Percentiles rank a stretch among this genome's conserved stretches.
Evolutionary conservation across 164 flowering plant species (phyloP).

Genomic region (Berberis thunbergii): DNA sequence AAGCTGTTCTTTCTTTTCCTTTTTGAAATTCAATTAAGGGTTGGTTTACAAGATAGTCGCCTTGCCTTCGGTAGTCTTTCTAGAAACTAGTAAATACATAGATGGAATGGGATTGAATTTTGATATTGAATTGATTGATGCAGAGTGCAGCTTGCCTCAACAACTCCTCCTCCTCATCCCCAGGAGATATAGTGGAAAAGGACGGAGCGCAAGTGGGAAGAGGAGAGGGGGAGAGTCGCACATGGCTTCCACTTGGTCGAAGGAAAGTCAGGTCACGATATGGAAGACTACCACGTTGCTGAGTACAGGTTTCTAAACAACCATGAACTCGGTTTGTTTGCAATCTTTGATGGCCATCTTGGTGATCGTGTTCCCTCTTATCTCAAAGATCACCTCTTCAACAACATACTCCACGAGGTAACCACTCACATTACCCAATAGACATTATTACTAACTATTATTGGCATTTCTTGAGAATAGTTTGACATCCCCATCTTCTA

Average conservation of each 20-base stretch:
- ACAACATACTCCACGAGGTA: slow-evolving; percentile 71
- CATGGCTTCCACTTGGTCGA: slow-evolving; percentile 75
- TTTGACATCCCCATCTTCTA: too few species aligned
- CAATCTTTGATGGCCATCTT: slow-evolving; percentile 77
- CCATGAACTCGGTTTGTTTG: slow-evolving; percentile 72
- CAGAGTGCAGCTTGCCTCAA: not conserved
- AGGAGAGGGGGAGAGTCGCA: slow-evolving; percentile 31
- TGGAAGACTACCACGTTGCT: slow-evolving; percentile 90
- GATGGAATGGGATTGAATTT: too few species aligned
- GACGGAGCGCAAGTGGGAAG: slow-evolving; percentile 35
- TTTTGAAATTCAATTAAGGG: too few species aligned
- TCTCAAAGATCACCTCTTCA: slow-evolving; percentile 65
- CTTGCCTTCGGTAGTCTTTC: too few species aligned
- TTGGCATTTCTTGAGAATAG: too few species aligned
- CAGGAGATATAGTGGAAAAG: slow-evolving; percentile 41
- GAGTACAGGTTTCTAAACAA: slow-evolving; percentile 42
- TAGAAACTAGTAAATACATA: too few species aligned
- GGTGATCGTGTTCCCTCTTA: slow-evolving; percentile 81
- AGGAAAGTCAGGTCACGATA: slow-evolving; percentile 86
- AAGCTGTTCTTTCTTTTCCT: too few species aligned
- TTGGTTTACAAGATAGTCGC: too few species aligned
- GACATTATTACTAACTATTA: too few species aligned
- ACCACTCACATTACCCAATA: slow-evolving; percentile 4
- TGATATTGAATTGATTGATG: not conserved
- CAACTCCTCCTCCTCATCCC: not conserved